Evolutionary conservation across 23 red algal species (phyloP).

Genomic region (Pyropia haitanensis): DNA sequence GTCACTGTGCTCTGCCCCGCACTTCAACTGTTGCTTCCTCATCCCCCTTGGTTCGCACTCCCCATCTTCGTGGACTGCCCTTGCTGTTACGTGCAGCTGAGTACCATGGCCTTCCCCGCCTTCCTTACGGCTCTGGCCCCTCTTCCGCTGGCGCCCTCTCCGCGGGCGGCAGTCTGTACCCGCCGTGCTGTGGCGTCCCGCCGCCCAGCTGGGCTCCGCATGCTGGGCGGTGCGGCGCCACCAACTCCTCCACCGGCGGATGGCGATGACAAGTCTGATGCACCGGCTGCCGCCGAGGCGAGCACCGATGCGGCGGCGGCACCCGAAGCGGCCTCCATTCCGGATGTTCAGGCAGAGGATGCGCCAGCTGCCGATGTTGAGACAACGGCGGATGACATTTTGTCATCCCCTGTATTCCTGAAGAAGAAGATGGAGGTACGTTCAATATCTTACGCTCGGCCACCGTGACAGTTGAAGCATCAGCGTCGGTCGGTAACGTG

Average conservation of each 20-base stretch:
- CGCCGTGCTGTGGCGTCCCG: too few species aligned
- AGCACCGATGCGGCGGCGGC: background rate
- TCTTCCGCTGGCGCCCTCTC: too few species aligned
- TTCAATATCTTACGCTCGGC: background rate
- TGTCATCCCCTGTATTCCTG: constrained; percentile 74
- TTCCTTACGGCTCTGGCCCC: too few species aligned
- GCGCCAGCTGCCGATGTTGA: constrained; percentile 9
- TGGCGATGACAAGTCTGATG: background rate
- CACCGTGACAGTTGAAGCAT: background rate
- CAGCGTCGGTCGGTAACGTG: background rate
- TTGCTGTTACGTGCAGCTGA: too few species aligned
- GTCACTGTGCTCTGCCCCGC: too few species aligned
- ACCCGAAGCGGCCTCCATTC: background rate
- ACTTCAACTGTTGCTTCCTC: too few species aligned
- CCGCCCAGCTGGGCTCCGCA: too few species aligned
- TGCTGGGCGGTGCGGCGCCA: too few species aligned
- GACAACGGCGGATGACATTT: constrained; percentile 61
- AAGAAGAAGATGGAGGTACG: constrained; percentile 78
- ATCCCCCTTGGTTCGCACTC: too few species aligned
- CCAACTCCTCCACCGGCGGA: constrained; percentile 1
- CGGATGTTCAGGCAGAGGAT: constrained; percentile 11
- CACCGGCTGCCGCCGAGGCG: constrained; percentile 12
- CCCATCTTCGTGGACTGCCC: too few species aligned
- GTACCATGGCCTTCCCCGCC: too few species aligned
- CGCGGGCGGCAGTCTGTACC: too few species aligned